Evolutionary conservation across 257 asterid genomes (phyloP), one percentile per base, ranked within the genome.

Genomic region (Ilex asprella): DNA sequence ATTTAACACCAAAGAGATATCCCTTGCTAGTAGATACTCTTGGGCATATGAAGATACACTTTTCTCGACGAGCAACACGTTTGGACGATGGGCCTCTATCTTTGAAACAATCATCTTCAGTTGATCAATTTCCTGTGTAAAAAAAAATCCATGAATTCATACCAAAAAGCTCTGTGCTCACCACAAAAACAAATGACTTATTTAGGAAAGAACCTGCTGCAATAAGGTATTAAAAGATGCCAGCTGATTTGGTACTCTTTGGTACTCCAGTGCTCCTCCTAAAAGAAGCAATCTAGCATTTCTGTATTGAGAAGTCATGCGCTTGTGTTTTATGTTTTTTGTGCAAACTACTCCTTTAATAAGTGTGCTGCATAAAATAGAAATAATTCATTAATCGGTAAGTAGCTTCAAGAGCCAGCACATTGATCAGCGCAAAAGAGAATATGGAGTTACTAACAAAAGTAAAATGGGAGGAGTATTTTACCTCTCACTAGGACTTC

Each of bases 221-320:
- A 92, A 77, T 71, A 93, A 75, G 31, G 91, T 82, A 76, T 93
- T 81, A 51, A 93, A 84, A 55, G 99, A 93, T 55, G 94, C 96
- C 53, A 93, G 89, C 77, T 87, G 95, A 77, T 81, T 87, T 59
- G 91, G 77, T 68, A 80, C 75, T 72, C 94, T 76, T 80, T 87
- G 96, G 85, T 82, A 93, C 83, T 93, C 97, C 65, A 93, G 87
- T 41, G 97, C 82, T 56, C 99, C 99, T 66, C 96, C 96, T 78
- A 93, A 75, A 61, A 93, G 74, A 64, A 93, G 99, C 60, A 93
- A 71, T 69, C 87, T 76, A 12, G 97, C 82, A 29, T 85, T 90
- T 76, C 85, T 86, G 87, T 85, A 84, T 70, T 87, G 95, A 31
- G 97, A 80, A 54, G 66, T 79, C 99, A 93, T 93, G 59, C 99